Conservation (phyloP, 768 basidiomycete species). For the Lentinula detonsa region DNA sequence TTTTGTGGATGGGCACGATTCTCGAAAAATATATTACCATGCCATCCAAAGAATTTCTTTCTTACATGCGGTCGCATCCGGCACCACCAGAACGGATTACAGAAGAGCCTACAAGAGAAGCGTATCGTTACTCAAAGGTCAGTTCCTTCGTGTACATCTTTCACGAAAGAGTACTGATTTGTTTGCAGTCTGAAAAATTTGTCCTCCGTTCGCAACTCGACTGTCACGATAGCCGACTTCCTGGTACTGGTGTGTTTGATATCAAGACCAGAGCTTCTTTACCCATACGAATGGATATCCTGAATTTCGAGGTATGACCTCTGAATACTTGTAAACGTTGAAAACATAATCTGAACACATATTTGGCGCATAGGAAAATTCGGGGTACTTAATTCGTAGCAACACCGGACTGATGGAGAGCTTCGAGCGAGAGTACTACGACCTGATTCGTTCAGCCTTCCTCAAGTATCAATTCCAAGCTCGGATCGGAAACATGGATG, state of each 20-base stretch:
- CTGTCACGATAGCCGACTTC: conserved; percentile 72
- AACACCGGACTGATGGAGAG: conserved; percentile 64
- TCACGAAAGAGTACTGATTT: not conserved
- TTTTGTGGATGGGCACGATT: conserved; percentile 80
- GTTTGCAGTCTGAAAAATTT: conserved; percentile 47
- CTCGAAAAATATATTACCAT: conserved; percentile 85
- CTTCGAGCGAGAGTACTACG: conserved; percentile 93
- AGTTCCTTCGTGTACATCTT: conserved; percentile 8
- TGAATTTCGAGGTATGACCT: conserved; percentile 65
- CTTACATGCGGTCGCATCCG: conserved; percentile 36
- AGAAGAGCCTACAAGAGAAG: conserved; percentile 48
- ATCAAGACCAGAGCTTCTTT: conserved; percentile 91
- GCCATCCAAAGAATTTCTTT: conserved; percentile 54
- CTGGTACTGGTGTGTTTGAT: conserved; percentile 91
- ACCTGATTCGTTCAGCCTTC: conserved; percentile 90
- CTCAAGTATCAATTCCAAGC: conserved; percentile 96
- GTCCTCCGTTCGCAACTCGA: conserved; percentile 96
- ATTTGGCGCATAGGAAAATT: conserved; percentile 52
- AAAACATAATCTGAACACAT: not conserved
- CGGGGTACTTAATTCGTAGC: conserved; percentile 67
- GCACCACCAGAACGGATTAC: conserved; percentile 16
- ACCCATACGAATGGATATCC: conserved; percentile 76
- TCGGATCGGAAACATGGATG: conserved; percentile 96
- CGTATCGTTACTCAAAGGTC: conserved; percentile 85
- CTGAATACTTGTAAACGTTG: not conserved